Conservation (phyloP, 2,329 filamentous ascomycete genomes). For the Aspergillus pseudoglaucus region DNA sequence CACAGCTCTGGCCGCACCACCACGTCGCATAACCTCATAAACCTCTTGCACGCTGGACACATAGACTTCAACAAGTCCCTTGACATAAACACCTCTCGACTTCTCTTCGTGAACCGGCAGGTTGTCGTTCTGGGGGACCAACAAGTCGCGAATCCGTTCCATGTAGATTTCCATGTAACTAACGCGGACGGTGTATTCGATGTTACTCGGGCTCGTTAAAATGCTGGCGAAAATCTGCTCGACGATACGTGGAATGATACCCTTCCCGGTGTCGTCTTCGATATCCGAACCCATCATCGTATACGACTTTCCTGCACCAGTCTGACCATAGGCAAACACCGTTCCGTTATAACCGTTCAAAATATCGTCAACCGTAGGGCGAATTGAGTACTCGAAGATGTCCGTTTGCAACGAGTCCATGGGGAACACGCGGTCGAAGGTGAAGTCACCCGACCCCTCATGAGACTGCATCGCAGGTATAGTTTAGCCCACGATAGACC, state of each 20-base stretch:
- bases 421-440: conserved; percentile 95
- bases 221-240: conserved; percentile 98
- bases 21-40: conserved; percentile 91
- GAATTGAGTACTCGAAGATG: conserved; percentile 97
- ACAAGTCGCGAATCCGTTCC: conserved; percentile 91
- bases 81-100: conserved; percentile 91
- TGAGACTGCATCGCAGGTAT: conserved; percentile 54
- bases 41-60: conserved; percentile 93
- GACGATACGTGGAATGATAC: conserved; percentile 93
- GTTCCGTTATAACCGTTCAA: conserved; percentile 99
- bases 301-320: conserved; percentile 96
- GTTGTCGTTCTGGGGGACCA: conserved; percentile 91
- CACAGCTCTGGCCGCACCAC: conserved; percentile 82
- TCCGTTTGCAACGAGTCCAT: conserved; percentile 86
- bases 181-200: conserved; percentile 97
- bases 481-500: neutral
- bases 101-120: conserved; percentile 97
- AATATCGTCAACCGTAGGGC: conserved; percentile 92
- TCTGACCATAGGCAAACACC: conserved; percentile 97
- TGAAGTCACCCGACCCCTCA: conserved; percentile 80
- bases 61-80: conserved; percentile 89
- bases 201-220: conserved; percentile 80
- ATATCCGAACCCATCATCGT: conserved; percentile 98
- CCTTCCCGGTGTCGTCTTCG: conserved; percentile 77
- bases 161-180: conserved; percentile 99